Percentiles rank a stretch among this genome's conserved stretches.
phyloP scores from a whole-genome alignment of 495 filamentous ascomycete species.

The Glonium stellatum region DNA sequence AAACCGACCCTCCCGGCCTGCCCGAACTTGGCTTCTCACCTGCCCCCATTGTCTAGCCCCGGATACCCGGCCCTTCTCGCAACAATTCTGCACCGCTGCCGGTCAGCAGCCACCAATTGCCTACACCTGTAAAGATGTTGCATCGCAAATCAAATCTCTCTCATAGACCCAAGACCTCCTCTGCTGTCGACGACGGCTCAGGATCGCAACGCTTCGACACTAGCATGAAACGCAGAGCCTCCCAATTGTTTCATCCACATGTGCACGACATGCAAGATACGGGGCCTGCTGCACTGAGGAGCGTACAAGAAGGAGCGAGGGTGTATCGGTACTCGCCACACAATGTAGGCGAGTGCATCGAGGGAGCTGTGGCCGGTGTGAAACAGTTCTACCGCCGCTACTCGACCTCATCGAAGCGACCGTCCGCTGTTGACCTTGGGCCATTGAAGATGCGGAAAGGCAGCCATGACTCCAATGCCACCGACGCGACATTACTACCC shows the following conservation, averaged over 20 bases:
- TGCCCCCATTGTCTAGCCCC: background rate
- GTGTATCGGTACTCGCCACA: background rate
- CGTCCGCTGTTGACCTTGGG: background rate
- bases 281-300: background rate
- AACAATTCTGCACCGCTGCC: background rate
- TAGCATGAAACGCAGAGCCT: slow-evolving; percentile 25
- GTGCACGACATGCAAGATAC: slow-evolving; percentile 9
- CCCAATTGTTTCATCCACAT: slow-evolving; percentile 19
- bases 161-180: slow-evolving; percentile 26
- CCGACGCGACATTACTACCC: slow-evolving; percentile 1
- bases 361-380: slow-evolving; percentile 5
- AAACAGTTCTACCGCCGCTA: slow-evolving; percentile 21
- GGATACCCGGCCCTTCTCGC: background rate
- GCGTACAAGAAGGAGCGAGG: slow-evolving; percentile 12
- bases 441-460: background rate
- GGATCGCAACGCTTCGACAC: background rate
- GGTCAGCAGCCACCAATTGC: background rate
- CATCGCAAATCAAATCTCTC: slow-evolving; percentile 19
- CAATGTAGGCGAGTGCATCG: background rate
- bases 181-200: slow-evolving; percentile 15
- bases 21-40: background rate
- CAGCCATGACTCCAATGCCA: background rate
- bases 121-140: slow-evolving; percentile 3
- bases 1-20: background rate
- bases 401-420: slow-evolving; percentile 10